Conservation (phyloP, 331 rosid genomes). For the Rosa hybrid region DNA sequence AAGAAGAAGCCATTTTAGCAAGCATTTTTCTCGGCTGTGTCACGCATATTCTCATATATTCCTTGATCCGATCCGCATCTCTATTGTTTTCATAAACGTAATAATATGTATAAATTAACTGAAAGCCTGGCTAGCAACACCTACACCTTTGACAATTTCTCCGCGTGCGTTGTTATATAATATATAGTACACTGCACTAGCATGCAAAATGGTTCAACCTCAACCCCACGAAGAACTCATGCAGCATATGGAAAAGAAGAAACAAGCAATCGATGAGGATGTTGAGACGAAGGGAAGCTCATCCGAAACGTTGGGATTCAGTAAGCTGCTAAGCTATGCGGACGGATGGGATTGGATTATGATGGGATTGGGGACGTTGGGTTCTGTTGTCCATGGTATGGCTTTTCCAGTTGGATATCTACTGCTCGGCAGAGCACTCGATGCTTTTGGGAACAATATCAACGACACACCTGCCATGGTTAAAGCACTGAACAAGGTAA, state of each 20-base stretch:
- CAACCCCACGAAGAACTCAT: not conserved
- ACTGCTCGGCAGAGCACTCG: constrained; percentile 74
- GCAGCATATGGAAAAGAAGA: not conserved
- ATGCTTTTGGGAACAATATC: constrained; percentile 70
- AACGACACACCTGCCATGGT: constrained; percentile 54
- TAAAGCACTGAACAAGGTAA: constrained; percentile 64
- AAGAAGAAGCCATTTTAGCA: not conserved
- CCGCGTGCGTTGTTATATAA: not conserved
- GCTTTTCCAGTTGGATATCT: constrained; percentile 83
- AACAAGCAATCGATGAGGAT: not conserved
- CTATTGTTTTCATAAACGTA: constrained; percentile 8
- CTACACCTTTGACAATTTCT: not conserved
- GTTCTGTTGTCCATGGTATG: constrained; percentile 84
- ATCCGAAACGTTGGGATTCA: constrained; percentile 21
- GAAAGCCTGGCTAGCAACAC: not conserved
- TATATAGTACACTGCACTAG: not conserved
- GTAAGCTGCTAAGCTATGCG: constrained; percentile 65
- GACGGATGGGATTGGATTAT: constrained; percentile 69
- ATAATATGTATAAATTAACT: not conserved
- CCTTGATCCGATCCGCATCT: not conserved
- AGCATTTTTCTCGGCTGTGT: not conserved
- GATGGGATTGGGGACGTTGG: constrained; percentile 66
- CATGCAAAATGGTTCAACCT: constrained; percentile 2
- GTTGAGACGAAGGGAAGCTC: not conserved
- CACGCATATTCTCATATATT: constrained; percentile 3